Evolutionary conservation across 2,329 filamentous ascomycete genomes (phyloP), one percentile per base, ranked within the genome.

Genomic region (Penicillium capsulatum): DNA sequence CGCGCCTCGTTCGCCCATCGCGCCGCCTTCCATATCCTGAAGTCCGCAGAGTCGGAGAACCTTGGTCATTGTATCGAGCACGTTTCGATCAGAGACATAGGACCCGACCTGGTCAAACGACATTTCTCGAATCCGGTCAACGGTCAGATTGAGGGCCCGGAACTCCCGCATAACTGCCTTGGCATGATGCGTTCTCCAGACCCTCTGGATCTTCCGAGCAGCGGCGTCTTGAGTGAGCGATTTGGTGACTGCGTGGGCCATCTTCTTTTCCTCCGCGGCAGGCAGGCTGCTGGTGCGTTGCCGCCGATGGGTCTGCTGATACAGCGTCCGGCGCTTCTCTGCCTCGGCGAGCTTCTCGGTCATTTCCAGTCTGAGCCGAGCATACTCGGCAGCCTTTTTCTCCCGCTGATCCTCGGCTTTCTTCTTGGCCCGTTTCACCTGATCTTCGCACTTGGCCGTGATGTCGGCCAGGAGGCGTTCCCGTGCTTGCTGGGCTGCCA

Each of bases 371-470:
- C 76, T 70, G 42, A 77, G 69, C 35, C 76, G 71, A 36, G 72
- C 69, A 60, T 81, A 73, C 52, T 83, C 79, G 9, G 78, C 77
- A 26, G 79, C 75, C 59, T 80, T 79, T 50, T 74, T 71, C 60
- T 81, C 78, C 54, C 78, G 77, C 53, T 78, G 80, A 47, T 83
- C 79, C 61, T 83, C 79, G 7, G 80, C 80, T 37, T 81, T 75
- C 60, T 79, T 77, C 69, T 83, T 83, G 30, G 80, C 80, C 27
- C 79, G 71, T 45, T 75, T 71, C 19, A 83, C 80, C 58, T 83
- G 79, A 54, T 82, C 80, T 41, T 80, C 80, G 55, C 80, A 83
- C 58, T 76, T 73, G 46, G 80, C 78, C 6, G 79, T 75, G 8
- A 83, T 80, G 50, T 82, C 78, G 3, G 79, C 80, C 34, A 83